These are phyloP conservation scores for Farysia itapuensis DNA, from an alignment of 1,284 basidiomycete genomes.

Conservation along the genomic window DNA sequence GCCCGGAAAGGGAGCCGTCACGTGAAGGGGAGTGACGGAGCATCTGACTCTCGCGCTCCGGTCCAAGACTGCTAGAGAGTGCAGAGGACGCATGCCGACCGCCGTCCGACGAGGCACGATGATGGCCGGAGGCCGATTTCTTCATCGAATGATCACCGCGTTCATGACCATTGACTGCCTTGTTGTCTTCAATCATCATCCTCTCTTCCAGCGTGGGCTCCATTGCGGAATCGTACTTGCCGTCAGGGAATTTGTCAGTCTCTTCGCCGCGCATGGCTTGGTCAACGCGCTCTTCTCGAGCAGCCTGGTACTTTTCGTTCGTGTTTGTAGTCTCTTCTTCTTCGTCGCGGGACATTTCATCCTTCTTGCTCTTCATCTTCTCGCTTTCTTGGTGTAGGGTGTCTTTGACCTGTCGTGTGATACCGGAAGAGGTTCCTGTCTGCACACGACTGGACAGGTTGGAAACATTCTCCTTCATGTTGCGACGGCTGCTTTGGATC, in stretches of 20 bases:
- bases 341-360: neutral
- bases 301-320: slow-evolving; percentile 24
- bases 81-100: slow-evolving; percentile 14
- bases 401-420: slow-evolving; percentile 29
- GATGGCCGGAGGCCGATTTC: slow-evolving; percentile 1
- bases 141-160: slow-evolving; percentile 1
- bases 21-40: slow-evolving; percentile 15
- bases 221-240: slow-evolving; percentile 29
- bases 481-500: slow-evolving; percentile 7
- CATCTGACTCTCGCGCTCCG: slow-evolving; percentile 22
- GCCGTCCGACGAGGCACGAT: slow-evolving; percentile 7
- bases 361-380: slow-evolving; percentile 8
- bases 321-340: slow-evolving; percentile 9
- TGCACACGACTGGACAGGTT: slow-evolving; percentile 6
- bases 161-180: slow-evolving; percentile 15
- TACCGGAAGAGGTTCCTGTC: slow-evolving; percentile 8
- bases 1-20: neutral
- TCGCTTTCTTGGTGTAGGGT: slow-evolving; percentile 3
- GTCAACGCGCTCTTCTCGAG: slow-evolving; percentile 19
- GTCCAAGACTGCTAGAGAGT: slow-evolving; percentile 10
- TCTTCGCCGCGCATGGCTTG: slow-evolving; percentile 17
- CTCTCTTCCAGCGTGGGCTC: slow-evolving; percentile 41
- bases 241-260: slow-evolving; percentile 21
- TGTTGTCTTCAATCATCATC: slow-evolving; percentile 17
- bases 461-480: slow-evolving; percentile 7